A percentile compares a stretch with the other conserved stretches of the same genome.
Conservation (phyloP, 371 early-diverging fungal genomes). For the Umbelopsis sp. region DNA sequence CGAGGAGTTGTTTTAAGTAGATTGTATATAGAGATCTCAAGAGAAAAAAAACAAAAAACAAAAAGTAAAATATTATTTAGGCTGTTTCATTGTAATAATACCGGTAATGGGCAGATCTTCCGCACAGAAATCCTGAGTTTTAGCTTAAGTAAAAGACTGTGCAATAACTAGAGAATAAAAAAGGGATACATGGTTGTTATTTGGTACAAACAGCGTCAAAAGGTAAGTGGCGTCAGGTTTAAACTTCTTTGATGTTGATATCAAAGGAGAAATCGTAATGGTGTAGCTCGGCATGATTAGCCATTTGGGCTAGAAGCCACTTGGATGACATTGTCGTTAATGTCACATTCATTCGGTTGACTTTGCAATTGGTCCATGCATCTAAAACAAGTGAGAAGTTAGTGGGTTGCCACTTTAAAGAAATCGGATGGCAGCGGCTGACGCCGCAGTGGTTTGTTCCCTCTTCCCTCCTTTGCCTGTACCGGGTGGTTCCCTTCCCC, state of each 20-base stretch:
- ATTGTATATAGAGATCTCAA: not conserved
- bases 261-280: not conserved
- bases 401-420: slow-evolving; percentile 6
- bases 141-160: not conserved
- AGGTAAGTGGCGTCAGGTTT: slow-evolving; percentile 11
- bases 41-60: not conserved
- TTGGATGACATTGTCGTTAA: not conserved
- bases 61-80: no score
- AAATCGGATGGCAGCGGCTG: slow-evolving; percentile 19
- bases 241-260: not conserved
- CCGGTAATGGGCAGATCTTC: slow-evolving; percentile 14
- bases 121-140: not conserved
- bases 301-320: not conserved
- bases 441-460: slow-evolving; percentile 12
- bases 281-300: not conserved
- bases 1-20: slow-evolving; percentile 12
- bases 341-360: slow-evolving; percentile 3
- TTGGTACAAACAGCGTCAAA: no score
- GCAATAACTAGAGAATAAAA: not conserved
- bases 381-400: not conserved
- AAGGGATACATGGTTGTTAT: not conserved
- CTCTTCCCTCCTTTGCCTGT: slow-evolving; percentile 6
- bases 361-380: slow-evolving; percentile 17
- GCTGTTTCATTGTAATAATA: slow-evolving; percentile 13
- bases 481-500: slow-evolving; percentile 6